Base-by-base conservation (phyloP, 805 yeast genomes). In the Candida mattraensis region DNA sequence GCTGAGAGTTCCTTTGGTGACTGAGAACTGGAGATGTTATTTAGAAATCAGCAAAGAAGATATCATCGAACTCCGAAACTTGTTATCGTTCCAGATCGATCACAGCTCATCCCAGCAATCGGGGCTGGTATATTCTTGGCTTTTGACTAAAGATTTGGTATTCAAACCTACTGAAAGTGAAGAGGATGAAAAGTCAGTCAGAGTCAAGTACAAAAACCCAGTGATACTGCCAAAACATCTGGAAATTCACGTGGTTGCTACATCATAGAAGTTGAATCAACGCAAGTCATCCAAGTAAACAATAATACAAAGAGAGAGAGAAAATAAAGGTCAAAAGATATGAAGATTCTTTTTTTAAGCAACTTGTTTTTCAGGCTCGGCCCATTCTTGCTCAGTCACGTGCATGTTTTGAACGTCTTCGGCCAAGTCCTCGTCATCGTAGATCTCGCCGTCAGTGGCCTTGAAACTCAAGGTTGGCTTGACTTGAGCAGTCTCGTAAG, bases 401-500 rank as follows among this genome's bases (percentile, higher is more conserved):
- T 70, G 74, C 47, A 73, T 63, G 39, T 67, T 52, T 45, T 73
- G 72, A 41, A 65, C 78, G 47, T 70, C 72, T 15, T 62, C 67
- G 32, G 59, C 67, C 20, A 57, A 67, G 35, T 74, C 82, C 42
- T 72, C 76, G 40, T 77, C 81, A 30, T 70, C 76, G 50, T 76
- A 81, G 46, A 74, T 73, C 28, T 58, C 63, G 34, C 55, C 65
- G 29, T 54, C 62, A 23, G 59, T 64, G 45, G 71, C 70, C 57
- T 72, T 71, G 59, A 84, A 77, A 29, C 85, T 76, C 59, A 84
- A 73, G 47, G 91, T 78, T 62, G 94, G 91, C 76, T 87, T 89
- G 57, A 91, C 94, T 46, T 80, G 89, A 53, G 98, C 96, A 60
- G 82, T 77, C 67, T 93, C 98, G 58, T 89, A 76, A 53, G 98